Evolutionary conservation across 768 basidiomycete genomes (phyloP), one percentile per base, ranked within the genome.

Genomic region (Dictyophora rubrovolvata): DNA sequence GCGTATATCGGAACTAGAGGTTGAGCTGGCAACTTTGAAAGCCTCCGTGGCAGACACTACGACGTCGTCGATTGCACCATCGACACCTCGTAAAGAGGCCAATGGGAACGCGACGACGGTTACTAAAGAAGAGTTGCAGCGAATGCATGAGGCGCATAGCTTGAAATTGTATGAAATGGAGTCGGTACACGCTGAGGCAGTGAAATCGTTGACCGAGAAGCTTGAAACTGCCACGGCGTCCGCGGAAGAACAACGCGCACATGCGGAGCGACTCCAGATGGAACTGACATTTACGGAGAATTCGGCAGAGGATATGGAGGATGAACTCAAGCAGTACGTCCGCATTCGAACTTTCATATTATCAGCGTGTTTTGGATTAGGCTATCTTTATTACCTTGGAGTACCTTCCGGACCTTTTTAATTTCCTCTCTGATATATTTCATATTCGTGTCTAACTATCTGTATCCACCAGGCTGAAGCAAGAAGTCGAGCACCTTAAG

Each of bases 61-160:
- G 53, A 65, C 73, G 1, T 63, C 71, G n/a, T 63, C 71, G n/a
- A 68, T 73, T 28, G 68, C 79, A 2, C 78, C 83, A 3, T 84
- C 79, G 70, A 79, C 71, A 61, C 65, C 65, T 9, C 60, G 62
- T 35, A 67, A 63, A 6, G 56, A 63, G 16, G 52, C 62, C 5
- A 87, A 85, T 61, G 83, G 82, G 14, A 71, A 68, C 1, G 66
- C 70, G 20, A 63, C 69, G 21, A 78, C 75, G 16, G 81, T 89
- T 8, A 80, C 87, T 36, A 85, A 83, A 64, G 89, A 89, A 63
- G 89, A 93, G 58, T 71, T 93, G 46, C 82, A 84, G 68, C 80
- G 77, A 66, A 71, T 89, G 66, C 87, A 93, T 63, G 86, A 89
- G 69, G 91, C 91, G 5, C 91, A 93, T 69, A 88, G 87, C 68